Evolutionary conservation across 805 yeast species (phyloP), one percentile per base, ranked within the genome.

Genomic region (Komagataella phaffii): DNA sequence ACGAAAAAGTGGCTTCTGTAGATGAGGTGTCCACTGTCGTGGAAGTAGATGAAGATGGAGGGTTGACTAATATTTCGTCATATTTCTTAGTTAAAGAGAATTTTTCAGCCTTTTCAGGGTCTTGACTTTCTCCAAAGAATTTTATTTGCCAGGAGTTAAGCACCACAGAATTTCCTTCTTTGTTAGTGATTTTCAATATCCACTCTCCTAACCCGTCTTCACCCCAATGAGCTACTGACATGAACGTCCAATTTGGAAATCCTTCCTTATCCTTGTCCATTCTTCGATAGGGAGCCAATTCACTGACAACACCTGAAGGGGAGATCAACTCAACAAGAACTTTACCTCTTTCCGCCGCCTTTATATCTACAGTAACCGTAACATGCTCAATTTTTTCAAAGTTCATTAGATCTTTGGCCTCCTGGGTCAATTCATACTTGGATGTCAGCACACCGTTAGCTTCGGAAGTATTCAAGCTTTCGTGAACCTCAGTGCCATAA

Each of bases 141-240:
- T 80, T 78, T 61, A 93, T 64, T 62, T 81, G 83, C 95, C 96
- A 93, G 59, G 76, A 71, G 47, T 75, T 67, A 46, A 93, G 72
- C 1, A 60, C 67, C 2, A 74, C 64, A 2, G 62, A 61, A 52
- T 70, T 68, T 1, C 60, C 65, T 6, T 64, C 70, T 44, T 68
- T 66, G 49, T 77, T 75, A n/a, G 64, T 60, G 1, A 90, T 90
- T 56, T 74, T 79, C 17, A 93, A 59, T 44, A 66, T 79, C 99
- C 99, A 93, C 4, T 76, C 79, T 8, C 99, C 99, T 23, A 66
- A 66, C 2, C 90, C 91, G 2, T 62, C 49, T 58, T 84, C 90
- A 45, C 96, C 96, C 97, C 98, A 93, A 64, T 93, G 98, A 1
- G 96, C 97, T n/a, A 93, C 98, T 8, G 91, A 78, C 88, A 90